phyloP scores from a whole-genome alignment of 352 stramenopile species.

The Globisporangium paddicum region DNA sequence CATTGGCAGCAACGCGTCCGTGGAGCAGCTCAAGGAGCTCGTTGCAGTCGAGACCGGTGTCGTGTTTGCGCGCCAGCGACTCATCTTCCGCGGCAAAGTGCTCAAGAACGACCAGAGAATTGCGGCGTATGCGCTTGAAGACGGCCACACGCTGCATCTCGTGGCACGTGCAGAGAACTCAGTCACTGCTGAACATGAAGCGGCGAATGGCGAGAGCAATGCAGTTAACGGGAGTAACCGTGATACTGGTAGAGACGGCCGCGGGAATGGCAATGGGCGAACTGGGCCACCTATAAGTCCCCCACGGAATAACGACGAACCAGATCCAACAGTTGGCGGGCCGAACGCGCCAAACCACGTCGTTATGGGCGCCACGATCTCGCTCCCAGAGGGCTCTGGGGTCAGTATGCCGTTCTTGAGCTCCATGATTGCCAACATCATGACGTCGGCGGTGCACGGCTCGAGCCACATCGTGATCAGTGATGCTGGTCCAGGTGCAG shows the following conservation, averaged over 20 bases:
- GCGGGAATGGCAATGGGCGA: background rate
- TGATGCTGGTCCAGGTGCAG: background rate
- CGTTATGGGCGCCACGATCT: constrained; percentile 75
- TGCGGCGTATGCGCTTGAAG: constrained; percentile 67
- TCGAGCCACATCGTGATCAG: constrained; percentile 14
- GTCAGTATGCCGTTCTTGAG: constrained; percentile 81
- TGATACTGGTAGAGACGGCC: background rate
- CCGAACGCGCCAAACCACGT: constrained; percentile 28
- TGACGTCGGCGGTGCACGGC: constrained; percentile 41
- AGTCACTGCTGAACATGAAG: background rate
- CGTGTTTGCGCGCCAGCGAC: constrained; percentile 61
- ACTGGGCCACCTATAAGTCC: background rate
- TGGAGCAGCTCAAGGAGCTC: constrained; percentile 71
- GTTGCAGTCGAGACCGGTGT: constrained; percentile 70
- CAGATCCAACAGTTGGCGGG: constrained; percentile 41
- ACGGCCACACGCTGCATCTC: constrained; percentile 79
- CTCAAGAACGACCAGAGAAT: constrained; percentile 85
- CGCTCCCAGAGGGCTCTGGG: constrained; percentile 53
- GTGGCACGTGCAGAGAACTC: constrained; percentile 49
- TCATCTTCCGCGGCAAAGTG: constrained; percentile 85
- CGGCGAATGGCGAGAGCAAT: background rate
- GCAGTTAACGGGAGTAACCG: background rate
- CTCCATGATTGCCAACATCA: constrained; percentile 78
- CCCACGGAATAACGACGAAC: constrained; percentile 60
- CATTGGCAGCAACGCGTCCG: constrained; percentile 52